Evolutionary conservation across 176 grass and related monocot genomes (phyloP), one percentile per base, ranked within the genome.

Genomic region (Thinopyrum elongatum): DNA sequence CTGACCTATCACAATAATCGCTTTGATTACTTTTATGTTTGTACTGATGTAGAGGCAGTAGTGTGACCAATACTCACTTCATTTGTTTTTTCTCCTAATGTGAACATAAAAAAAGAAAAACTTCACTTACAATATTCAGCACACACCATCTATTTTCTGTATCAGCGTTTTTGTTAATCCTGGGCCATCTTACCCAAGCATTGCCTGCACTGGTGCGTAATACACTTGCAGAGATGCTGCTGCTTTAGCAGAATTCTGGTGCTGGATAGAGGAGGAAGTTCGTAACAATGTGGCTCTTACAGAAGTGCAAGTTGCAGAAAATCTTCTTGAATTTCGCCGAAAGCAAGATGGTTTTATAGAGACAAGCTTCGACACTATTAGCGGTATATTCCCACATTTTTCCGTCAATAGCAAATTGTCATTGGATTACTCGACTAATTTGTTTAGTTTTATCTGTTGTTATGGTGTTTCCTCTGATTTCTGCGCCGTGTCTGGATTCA

Each of bases 341-440:
- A 95, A 94, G 79, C 96, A 98, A 85, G 88, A 87, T 63, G 91
- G 91, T 21, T 98, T 98, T 79, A 80, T 98, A 78, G 96, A 95
- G 80, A 94, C 91, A 89, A 98, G 96, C 70, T 98, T 98, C 69
- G 93, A 98, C 68, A 98, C 96, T 78, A 98, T 98, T 67, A 98
- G 96, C 78, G 96, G 96, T 98, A 98, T 74, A 55, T 92, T 84
- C 81, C 49, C 39, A 77, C 8, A 3, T 80, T 65, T 36, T 13
- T 3, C 19, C 7, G 21, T 38, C 26, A 55, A 15, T 70, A 46
- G 46, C 51, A 31, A 61, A 83, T 55, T 74, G 6, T 31, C 14
- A 46, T 16, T 39, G 4, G 41, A 74, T 23, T 82, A 22, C 16
- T 55, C 28, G 39, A 72, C 35, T 51, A 82, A 34, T 71, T 8